A percentile compares a stretch with the other conserved stretches of the same genome.
phyloP scores from a whole-genome alignment of 2,329 filamentous ascomycete species.

The Diaporthe australafricana region DNA sequence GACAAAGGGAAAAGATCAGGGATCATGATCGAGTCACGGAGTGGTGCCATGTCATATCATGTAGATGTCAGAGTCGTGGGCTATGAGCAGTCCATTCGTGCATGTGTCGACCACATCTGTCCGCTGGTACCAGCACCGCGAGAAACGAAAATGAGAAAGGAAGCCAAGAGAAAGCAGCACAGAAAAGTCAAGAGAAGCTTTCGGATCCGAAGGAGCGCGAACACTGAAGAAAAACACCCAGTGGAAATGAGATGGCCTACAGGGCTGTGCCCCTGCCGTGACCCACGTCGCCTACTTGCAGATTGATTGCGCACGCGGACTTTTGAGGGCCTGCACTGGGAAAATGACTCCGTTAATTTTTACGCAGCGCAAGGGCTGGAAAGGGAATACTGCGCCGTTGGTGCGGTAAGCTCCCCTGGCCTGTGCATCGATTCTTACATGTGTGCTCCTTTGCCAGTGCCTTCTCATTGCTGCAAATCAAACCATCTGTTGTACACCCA shows the following conservation, averaged over 20 bases:
- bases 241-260: constrained; percentile 3
- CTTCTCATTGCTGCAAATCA: neutral
- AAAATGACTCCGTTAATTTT: constrained; percentile 4
- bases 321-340: neutral
- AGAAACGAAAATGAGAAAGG: neutral
- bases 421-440: neutral
- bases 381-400: constrained; percentile 15
- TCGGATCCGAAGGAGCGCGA: neutral
- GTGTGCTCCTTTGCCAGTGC: neutral
- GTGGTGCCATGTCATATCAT: constrained; percentile 28
- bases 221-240: neutral
- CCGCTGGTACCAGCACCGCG: constrained; percentile 27
- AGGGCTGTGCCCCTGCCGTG: constrained; percentile 8
- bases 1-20: neutral
- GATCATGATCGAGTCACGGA: constrained; percentile 30
- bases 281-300: constrained; percentile 7
- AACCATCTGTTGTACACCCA: neutral
- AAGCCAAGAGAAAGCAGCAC: neutral
- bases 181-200: neutral
- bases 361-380: neutral
- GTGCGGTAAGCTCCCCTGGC: neutral
- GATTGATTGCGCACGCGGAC: constrained; percentile 5
- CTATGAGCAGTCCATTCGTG: neutral
- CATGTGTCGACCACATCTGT: neutral
- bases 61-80: neutral